A percentile compares a stretch with the other conserved stretches of the same genome.
Conservation (phyloP, 2,329 filamentous ascomycete species). For the Conoideocrella luteorostrata region DNA sequence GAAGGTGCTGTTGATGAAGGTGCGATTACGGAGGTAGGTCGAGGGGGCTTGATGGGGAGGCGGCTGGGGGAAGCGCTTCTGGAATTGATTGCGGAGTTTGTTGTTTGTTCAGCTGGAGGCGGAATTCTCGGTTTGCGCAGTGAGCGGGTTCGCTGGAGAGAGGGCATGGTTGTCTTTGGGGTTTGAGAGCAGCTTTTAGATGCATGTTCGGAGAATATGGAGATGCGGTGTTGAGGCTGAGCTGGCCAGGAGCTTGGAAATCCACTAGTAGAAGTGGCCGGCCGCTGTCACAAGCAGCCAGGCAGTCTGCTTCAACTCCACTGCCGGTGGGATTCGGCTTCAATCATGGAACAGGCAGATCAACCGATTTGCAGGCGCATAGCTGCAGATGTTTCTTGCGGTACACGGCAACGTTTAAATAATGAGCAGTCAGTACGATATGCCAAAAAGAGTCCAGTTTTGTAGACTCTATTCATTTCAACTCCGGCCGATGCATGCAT, state of each 20-base stretch:
- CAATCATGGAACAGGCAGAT: no score
- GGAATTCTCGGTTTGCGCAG: slow-evolving; percentile 29
- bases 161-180: slow-evolving; percentile 9
- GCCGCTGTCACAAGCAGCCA: no score
- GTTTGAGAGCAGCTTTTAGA: not conserved
- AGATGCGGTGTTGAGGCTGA: no score
- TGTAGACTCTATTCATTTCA: no score
- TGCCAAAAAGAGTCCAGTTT: no score
- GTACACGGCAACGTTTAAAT: no score
- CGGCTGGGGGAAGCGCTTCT: slow-evolving; percentile 42
- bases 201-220: no score
- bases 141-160: slow-evolving; percentile 22
- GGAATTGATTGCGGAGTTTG: slow-evolving; percentile 9
- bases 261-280: not conserved
- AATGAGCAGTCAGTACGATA: no score
- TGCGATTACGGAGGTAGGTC: slow-evolving; percentile 21
- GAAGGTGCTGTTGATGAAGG: slow-evolving; percentile 16
- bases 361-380: no score
- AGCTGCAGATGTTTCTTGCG: not conserved
- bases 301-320: no score
- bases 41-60: slow-evolving; percentile 40
- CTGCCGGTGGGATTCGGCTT: no score
- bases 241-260: not conserved
- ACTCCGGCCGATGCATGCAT: no score
- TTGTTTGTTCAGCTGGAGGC: slow-evolving; percentile 8